Base-by-base conservation (phyloP, 2,329 filamentous ascomycete genomes). In the Geosmithia morbida region DNA sequence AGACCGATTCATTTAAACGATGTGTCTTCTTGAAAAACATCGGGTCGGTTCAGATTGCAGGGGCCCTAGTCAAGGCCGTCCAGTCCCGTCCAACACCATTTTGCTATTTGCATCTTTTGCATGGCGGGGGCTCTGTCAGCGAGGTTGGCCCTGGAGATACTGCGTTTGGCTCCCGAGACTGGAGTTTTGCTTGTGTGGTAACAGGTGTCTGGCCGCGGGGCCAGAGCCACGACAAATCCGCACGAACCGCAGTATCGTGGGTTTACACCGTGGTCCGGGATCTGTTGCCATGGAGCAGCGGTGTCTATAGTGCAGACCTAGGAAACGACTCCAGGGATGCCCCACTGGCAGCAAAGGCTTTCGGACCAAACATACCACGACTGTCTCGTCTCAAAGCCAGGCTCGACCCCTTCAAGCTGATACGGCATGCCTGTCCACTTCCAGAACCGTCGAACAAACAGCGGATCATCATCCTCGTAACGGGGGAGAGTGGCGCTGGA, bases 1-100 rank as follows among this genome's bases (percentile, higher is more conserved):
- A 79, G 62, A 81, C 75, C 0, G 81, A 72, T 10, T 69, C 77
- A 0, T 81, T 83, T 64, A 81, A 82, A 61, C 69, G 79, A 53
- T 82, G 78, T 56, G 41, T 82, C 29, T 81, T 83, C 53, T 57
- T 83, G 7, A 73, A 72, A 49, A 0, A 55, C 39, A 71, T 81
- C 13, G 64, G 64, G 51, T 49, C 48, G 45, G 40, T 2, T 2
- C 47, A 58, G 2, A 40, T 75, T 1, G 54, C 58, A 20, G 44
- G 61, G 1, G 53, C 53, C 5, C 59, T 83, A 43, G 48, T 70
- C 14, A 48, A 54, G 2, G 73, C 76, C 5, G 17, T 81, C 4
- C 49, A 67, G 42, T 60, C 51, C 50, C 67, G 72, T 41, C 75
- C 77, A 2, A 66, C 73, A 0, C 61, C 67, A 40, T 55, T 75